Evolutionary conservation across 2,329 filamentous ascomycete species (phyloP).

Genomic region (Sporothrix euskadiensis): DNA sequence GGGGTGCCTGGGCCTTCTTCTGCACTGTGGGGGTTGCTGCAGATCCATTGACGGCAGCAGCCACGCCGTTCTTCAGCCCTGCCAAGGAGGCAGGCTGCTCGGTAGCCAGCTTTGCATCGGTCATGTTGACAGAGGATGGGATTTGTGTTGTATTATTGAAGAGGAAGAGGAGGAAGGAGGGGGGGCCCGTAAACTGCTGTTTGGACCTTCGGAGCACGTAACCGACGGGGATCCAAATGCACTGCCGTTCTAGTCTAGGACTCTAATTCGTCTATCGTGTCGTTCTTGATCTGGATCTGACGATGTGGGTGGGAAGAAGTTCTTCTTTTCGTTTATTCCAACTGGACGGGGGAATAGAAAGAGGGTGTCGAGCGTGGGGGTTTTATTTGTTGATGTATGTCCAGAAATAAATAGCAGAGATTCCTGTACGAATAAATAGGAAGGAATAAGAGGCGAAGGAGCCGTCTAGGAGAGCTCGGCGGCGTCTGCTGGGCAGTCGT

Average conservation of each 20-base stretch:
- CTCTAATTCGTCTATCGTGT: not conserved
- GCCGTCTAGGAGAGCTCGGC: not conserved
- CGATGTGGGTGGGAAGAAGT: not conserved
- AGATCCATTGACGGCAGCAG: not conserved
- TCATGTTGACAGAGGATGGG: conserved; percentile 6
- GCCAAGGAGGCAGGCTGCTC: conserved; percentile 4
- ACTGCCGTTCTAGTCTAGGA: not conserved
- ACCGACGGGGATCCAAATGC: conserved; percentile 10
- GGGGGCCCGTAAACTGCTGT: not conserved
- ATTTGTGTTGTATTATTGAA: not conserved
- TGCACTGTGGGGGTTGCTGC: conserved; percentile 8
- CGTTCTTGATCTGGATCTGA: conserved; percentile 13
- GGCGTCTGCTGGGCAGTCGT: not conserved
- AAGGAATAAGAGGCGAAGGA: not conserved
- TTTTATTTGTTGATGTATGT: not conserved
- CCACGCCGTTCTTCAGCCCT: conserved; percentile 14
- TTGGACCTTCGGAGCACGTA: not conserved
- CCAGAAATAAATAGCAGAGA: not conserved
- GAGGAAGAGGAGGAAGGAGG: not conserved
- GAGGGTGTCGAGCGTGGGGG: conserved; percentile 4
- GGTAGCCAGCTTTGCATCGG: not conserved
- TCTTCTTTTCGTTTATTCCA: not conserved
- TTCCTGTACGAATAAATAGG: not conserved
- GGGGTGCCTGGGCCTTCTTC: conserved; percentile 53
- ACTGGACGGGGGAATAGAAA: not conserved